phyloP scores from a whole-genome alignment of 148 eudicot genomes.

The Persicaria tinctoria region DNA sequence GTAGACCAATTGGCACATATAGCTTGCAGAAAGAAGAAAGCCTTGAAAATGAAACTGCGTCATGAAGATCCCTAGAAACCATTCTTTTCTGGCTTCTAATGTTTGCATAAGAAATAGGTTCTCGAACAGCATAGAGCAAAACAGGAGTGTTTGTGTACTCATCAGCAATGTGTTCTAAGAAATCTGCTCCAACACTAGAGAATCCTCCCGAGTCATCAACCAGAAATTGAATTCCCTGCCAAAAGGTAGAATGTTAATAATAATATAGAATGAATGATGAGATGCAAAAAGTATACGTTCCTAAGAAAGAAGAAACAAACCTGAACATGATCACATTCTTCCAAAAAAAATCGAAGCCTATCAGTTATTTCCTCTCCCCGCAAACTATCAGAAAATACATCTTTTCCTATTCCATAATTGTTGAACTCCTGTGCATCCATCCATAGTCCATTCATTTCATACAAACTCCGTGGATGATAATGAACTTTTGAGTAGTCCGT shows the following conservation, averaged over 20 bases:
- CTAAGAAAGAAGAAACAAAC: slow-evolving; percentile 24
- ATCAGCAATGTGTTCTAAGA: slow-evolving; percentile 75
- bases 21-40: slow-evolving; percentile 68
- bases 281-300: background rate
- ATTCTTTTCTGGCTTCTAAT: slow-evolving; percentile 34
- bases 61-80: slow-evolving; percentile 58
- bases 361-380: slow-evolving; percentile 72
- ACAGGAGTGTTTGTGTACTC: slow-evolving; percentile 77
- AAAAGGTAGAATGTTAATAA: slow-evolving; percentile 6
- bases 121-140: slow-evolving; percentile 57
- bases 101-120: slow-evolving; percentile 39
- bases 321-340: slow-evolving; percentile 92
- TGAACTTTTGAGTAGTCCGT: slow-evolving; percentile 93
- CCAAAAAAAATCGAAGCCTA: slow-evolving; percentile 82
- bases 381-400: slow-evolving; percentile 51
- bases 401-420: slow-evolving; percentile 74
- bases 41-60: slow-evolving; percentile 74
- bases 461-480: slow-evolving; percentile 85
- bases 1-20: slow-evolving; percentile 77
- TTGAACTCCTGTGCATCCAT: slow-evolving; percentile 48
- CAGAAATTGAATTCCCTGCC: slow-evolving; percentile 82
- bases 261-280: background rate
- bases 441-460: slow-evolving; percentile 78
- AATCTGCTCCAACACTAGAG: slow-evolving; percentile 73
- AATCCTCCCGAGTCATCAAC: slow-evolving; percentile 93